A percentile compares a stretch with the other conserved stretches of the same genome.
Evolutionary conservation across 73 alveolate species (phyloP).

Genomic region (Paramecium sexaurelia): DNA sequence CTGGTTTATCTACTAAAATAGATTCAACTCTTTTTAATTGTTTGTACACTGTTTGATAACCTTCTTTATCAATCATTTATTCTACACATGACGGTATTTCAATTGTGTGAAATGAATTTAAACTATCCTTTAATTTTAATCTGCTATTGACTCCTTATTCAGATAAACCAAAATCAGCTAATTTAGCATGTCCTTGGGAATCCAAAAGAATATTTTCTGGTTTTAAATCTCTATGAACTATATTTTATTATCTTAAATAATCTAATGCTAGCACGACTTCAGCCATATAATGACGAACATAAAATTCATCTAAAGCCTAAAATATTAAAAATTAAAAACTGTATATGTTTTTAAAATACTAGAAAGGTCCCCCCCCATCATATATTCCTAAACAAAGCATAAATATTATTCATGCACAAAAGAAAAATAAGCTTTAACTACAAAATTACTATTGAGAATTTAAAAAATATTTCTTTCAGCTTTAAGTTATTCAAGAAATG

Average conservation of each 20-base stretch:
- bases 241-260: constrained; percentile 3
- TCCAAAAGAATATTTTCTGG: constrained; percentile 69
- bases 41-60: neutral
- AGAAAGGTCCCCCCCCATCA: constrained; percentile 69
- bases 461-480: constrained; percentile 64
- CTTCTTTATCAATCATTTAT: neutral
- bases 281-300: constrained; percentile 71
- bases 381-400: constrained; percentile 69
- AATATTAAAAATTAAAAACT: neutral
- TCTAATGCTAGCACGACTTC: constrained; percentile 63
- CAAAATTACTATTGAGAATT: constrained; percentile 45
- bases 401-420: constrained; percentile 64
- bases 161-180: constrained; percentile 69
- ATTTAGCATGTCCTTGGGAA: constrained; percentile 65
- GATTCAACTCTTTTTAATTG: neutral
- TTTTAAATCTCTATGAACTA: constrained; percentile 73
- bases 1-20: constrained; percentile 30
- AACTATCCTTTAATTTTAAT: neutral
- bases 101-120: neutral
- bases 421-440: constrained; percentile 63
- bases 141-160: constrained; percentile 62
- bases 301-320: constrained; percentile 55
- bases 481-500: constrained; percentile 36
- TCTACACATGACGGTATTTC: constrained; percentile 31
- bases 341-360: constrained; percentile 59